Base-by-base conservation (phyloP, 768 basidiomycete genomes). In the Trametes coccinea region DNA sequence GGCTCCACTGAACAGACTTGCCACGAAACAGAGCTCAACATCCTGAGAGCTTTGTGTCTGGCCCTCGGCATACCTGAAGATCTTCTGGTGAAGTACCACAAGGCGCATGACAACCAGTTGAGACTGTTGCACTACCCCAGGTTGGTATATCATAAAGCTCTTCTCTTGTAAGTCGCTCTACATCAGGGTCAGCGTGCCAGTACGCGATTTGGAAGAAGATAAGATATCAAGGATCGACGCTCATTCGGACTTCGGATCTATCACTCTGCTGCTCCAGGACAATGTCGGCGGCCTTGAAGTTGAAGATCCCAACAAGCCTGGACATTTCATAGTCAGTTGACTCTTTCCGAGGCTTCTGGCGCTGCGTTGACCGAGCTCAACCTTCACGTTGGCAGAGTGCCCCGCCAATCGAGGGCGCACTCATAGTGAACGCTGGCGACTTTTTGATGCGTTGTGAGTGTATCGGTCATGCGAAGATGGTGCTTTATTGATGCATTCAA, bases 191-290 rank as follows among this genome's bases (percentile, higher is more conserved):
- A 72, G 78, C 33, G 74, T 81, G 5, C 66, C 75, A 0, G 67
- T 70, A 2, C 62, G 69, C 22, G 60, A 70, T 6, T 68, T 82
- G 0, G 66, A 73, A 45, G 70, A 74, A 11, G 73, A 79, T 6
- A 68, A 75, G 13, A 62, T 82, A 4, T 72, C 76, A 0, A 71
- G 83, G 10, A 80, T 84, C 40, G 80, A 78, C 9, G 78, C 78
- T 0, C 82, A 84, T 59, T 77, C 79, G 0, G 87, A 89, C 69
- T 87, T 81, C 61, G 79, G 81, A 3, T 82, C 77, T 0, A 74
- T 86, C 16, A 89, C 86, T 54, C 71, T 86, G 6, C 71, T 89
- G 3, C 76, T 87, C 52, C 86, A 88, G 71, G 85, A 88, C 65
- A 75, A 79, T 4, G 76, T 80, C 2, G 85, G 86, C 5, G 87